Conservation (phyloP, 2,329 filamentous ascomycete species). For the Mycogone perniciosa region DNA sequence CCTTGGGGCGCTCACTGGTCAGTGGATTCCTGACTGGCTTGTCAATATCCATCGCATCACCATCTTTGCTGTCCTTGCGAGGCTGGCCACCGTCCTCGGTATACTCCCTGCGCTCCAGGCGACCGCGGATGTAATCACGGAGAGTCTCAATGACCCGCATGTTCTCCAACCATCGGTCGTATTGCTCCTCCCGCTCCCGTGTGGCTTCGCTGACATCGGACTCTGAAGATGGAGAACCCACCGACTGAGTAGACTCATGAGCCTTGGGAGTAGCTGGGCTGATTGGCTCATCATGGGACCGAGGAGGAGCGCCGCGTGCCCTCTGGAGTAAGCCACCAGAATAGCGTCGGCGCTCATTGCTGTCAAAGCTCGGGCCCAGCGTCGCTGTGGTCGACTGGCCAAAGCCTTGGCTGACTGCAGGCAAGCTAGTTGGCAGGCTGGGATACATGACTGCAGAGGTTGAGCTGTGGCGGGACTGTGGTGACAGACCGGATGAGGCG, state of each 20-base stretch:
- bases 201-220: constrained; percentile 47
- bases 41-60: constrained; percentile 34
- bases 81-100: constrained; percentile 27
- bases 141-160: constrained; percentile 59
- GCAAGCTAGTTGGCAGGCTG: constrained; percentile 49
- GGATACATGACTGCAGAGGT: constrained; percentile 66
- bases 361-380: constrained; percentile 61
- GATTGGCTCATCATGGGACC: constrained; percentile 31
- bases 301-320: constrained; percentile 40
- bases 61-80: constrained; percentile 15
- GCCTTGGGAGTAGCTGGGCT: constrained; percentile 39
- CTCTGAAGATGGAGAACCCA: constrained; percentile 49
- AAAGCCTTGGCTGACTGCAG: constrained; percentile 63
- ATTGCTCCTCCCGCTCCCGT: constrained; percentile 54
- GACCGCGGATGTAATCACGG: constrained; percentile 49
- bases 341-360: constrained; percentile 57
- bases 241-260: constrained; percentile 36
- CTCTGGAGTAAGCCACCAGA: constrained; percentile 62
- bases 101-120: constrained; percentile 52
- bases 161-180: constrained; percentile 61
- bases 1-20: constrained; percentile 19
- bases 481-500: constrained; percentile 59
- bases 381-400: constrained; percentile 64
- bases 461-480: constrained; percentile 55
- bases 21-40: constrained; percentile 25